A percentile compares a stretch with the other conserved stretches of the same genome.
Evolutionary conservation across 2,329 filamentous ascomycete species (phyloP).

Genomic region (Colletotrichum horii): DNA sequence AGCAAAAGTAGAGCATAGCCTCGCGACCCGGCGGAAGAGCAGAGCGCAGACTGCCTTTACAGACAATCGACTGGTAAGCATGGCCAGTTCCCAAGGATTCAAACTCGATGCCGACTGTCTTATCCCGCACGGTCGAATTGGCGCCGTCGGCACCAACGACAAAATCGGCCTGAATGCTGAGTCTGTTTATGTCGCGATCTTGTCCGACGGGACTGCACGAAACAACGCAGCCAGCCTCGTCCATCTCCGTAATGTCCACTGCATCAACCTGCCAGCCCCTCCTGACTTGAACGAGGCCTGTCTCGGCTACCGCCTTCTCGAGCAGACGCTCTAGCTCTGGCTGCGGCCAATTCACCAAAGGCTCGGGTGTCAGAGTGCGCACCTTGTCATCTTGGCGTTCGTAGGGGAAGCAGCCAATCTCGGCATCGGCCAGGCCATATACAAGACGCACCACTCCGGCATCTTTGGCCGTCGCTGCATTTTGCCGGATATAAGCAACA

Average conservation of each 20-base stretch:
- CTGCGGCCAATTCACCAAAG: conserved; percentile 11
- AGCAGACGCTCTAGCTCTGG: conserved; percentile 4
- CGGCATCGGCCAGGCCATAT: conserved; percentile 7
- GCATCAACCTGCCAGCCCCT: conserved; percentile 9
- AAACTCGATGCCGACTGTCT: conserved; percentile 2
- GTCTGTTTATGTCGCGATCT: neutral
- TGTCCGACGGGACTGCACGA: neutral
- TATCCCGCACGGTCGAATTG: conserved; percentile 3
- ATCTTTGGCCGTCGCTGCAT: conserved; percentile 8
- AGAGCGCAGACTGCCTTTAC: conserved; percentile 5
- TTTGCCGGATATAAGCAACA: conserved; percentile 5
- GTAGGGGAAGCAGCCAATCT: conserved; percentile 15
- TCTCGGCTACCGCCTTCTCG: neutral
- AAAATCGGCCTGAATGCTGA: neutral
- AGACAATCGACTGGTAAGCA: conserved; percentile 10
- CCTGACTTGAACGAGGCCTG: neutral
- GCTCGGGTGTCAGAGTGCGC: conserved; percentile 13
- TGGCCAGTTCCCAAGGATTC: neutral
- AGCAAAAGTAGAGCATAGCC: conserved; percentile 18
- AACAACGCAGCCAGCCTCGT: conserved; percentile 3
- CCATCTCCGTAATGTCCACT: neutral
- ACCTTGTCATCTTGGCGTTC: conserved; percentile 15
- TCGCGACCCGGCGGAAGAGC: conserved; percentile 2
- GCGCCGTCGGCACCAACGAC: conserved; percentile 11
- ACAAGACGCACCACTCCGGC: conserved; percentile 14